Evolutionary conservation across 148 eudicot genomes (phyloP).

Genomic region (Cornus florida): DNA sequence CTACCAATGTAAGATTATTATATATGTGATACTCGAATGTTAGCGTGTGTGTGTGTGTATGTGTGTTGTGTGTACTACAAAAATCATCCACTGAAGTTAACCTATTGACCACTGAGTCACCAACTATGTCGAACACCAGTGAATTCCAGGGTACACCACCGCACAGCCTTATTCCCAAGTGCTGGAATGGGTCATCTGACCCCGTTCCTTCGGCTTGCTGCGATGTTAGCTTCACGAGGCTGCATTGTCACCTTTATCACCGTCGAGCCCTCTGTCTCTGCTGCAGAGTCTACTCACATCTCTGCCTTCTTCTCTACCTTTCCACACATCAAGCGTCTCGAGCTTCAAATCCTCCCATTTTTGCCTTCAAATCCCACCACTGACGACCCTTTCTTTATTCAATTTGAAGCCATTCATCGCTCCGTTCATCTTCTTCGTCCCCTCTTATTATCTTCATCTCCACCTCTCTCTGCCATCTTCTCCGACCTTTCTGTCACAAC

Average conservation of each 20-base stretch:
- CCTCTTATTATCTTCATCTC: constrained; percentile 22
- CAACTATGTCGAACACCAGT: not conserved
- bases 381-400: constrained; percentile 31
- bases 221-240: constrained; percentile 12
- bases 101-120: too few relatives aligned
- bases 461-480: constrained; percentile 26
- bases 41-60: too few relatives aligned
- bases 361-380: not conserved
- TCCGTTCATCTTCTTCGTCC: constrained; percentile 8
- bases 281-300: constrained; percentile 28
- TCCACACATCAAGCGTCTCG: constrained; percentile 19
- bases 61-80: too few relatives aligned
- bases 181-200: constrained; percentile 39
- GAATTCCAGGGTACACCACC: not conserved
- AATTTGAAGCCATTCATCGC: constrained; percentile 29
- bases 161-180: constrained; percentile 24
- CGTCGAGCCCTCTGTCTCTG: constrained; percentile 19
- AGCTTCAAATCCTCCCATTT: not conserved
- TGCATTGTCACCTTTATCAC: constrained; percentile 19
- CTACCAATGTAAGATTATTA: too few relatives aligned
- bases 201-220: constrained; percentile 36
- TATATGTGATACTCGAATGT: too few relatives aligned
- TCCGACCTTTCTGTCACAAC: constrained; percentile 30
- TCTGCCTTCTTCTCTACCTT: constrained; percentile 24
- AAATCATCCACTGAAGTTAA: too few relatives aligned